phyloP scores from a whole-genome alignment of 1,284 basidiomycete genomes.

The Sanghuangporus sanghuang region DNA sequence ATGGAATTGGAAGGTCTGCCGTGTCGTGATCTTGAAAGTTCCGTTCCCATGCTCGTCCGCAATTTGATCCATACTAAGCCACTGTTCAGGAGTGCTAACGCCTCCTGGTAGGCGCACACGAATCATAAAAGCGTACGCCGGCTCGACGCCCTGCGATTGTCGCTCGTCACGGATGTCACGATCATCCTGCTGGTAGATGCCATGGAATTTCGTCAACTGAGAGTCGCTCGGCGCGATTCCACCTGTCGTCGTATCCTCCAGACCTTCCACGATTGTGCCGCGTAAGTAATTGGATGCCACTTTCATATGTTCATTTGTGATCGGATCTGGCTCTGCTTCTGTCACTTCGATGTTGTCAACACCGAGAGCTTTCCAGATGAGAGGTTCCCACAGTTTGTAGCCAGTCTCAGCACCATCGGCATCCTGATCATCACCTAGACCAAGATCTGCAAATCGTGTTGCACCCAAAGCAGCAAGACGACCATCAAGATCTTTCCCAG shows the following conservation, averaged over 20 bases:
- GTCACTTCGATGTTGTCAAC: conserved; percentile 87
- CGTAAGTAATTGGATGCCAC: conserved; percentile 93
- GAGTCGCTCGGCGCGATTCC: conserved; percentile 87
- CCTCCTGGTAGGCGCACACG: conserved; percentile 95
- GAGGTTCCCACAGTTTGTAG: conserved; percentile 92
- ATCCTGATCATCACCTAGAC: conserved; percentile 96
- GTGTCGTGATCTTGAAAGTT: conserved; percentile 96
- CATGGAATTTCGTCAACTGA: conserved; percentile 99
- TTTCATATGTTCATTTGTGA: conserved; percentile 99
- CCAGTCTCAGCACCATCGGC: conserved; percentile 95
- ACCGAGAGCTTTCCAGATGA: conserved; percentile 91
- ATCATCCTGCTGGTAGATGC: conserved; percentile 96
- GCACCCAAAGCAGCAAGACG: conserved; percentile 76
- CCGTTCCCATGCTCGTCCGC: conserved; percentile 92
- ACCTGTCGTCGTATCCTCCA: conserved; percentile 84
- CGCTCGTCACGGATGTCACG: conserved; percentile 97
- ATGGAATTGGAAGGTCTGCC: conserved; percentile 99
- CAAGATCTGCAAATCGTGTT: conserved; percentile 66
- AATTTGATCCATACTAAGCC: conserved; percentile 94
- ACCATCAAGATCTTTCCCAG: conserved; percentile 85
- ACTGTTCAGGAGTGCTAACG: conserved; percentile 88
- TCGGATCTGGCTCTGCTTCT: conserved; percentile 93
- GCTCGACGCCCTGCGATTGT: conserved; percentile 88
- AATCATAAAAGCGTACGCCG: conserved; percentile 99
- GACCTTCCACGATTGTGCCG: conserved; percentile 91